Base-by-base conservation (phyloP, 2,329 filamentous ascomycete genomes). In the Emergomyces pasteurianus region DNA sequence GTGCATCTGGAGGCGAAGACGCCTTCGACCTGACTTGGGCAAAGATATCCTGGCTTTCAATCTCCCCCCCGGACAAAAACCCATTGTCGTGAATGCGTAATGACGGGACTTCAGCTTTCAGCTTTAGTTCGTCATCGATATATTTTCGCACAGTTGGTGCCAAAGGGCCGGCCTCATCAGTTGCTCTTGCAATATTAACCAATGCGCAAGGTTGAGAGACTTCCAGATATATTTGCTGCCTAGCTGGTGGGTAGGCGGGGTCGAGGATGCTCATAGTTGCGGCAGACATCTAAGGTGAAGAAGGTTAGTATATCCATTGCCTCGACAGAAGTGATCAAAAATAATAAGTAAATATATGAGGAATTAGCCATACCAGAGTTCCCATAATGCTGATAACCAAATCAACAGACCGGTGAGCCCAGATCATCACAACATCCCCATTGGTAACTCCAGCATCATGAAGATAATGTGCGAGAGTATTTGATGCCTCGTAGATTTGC, bases 401-500 rank as follows among this genome's bases (percentile, higher is more conserved):
- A 67, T 89, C 89, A 40, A 96, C 91, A 61, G 85, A 85, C 61
- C 92, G 85, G 74, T 96, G 83, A 60, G 90, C 90, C 71, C 86
- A 96, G 64, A 94, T 89, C 89, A 96, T 95, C 68, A 96, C 90
- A 2, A 96, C 91, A 70, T 97, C 91, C 9, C 90, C 91, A 66
- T 85, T 80, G 62, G 85, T 80, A 64, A 90, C 80, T 61, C 92
- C 91, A 68, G 85, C 81, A 58, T 86, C 80, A 59, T 88, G 82
- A 23, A 96, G 80, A 70, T 95, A 83, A 74, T 95, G 86, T 26
- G 90, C 89, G 7, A 96, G 74, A 21, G 84, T 80, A 71, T 95
- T 95, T 36, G 89, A 88, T 0, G 87, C 86, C 76, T 96, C 88
- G 70, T 91, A 82, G 70, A 97, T 96, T 69, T 95, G 89, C 65